Conservation (phyloP, 495 filamentous ascomycete genomes). For the Penicillium crystallinum region DNA sequence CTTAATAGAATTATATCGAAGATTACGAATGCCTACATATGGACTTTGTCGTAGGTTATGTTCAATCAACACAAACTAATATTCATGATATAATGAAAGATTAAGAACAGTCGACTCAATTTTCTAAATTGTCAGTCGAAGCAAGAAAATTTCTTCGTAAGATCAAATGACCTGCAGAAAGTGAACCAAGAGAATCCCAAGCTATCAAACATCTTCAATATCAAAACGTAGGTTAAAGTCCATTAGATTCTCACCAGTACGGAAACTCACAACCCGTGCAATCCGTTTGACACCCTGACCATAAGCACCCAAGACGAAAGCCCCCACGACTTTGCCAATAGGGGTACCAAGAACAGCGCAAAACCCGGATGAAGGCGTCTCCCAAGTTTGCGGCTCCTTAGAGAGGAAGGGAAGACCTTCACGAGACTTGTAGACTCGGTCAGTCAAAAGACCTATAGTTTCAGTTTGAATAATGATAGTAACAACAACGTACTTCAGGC, state of each 20-base stretch:
- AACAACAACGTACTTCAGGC: background rate
- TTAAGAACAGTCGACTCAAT: too few species aligned
- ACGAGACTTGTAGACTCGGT: too few species aligned
- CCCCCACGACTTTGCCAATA: slow-evolving; percentile 2
- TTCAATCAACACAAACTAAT: too few species aligned
- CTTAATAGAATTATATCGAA: too few species aligned
- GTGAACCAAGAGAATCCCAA: background rate
- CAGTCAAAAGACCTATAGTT: background rate
- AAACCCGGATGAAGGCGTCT: background rate
- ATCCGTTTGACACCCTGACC: slow-evolving; percentile 3
- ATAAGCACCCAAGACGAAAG: slow-evolving; percentile 2
- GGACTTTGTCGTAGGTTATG: too few species aligned
- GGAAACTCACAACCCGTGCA: background rate
- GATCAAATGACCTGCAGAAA: background rate
- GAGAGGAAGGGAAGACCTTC: background rate
- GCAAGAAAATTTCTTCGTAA: too few species aligned
- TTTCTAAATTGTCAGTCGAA: too few species aligned
- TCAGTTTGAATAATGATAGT: background rate
- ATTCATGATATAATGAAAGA: too few species aligned
- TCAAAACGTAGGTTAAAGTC: slow-evolving; percentile 1
- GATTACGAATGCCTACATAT: too few species aligned
- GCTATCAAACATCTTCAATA: background rate
- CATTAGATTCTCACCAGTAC: background rate
- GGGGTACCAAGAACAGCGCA: slow-evolving; percentile 2
- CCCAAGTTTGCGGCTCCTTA: background rate